phyloP scores from a whole-genome alignment of 164 flowering plant genomes.

The Vitis rupestris region DNA sequence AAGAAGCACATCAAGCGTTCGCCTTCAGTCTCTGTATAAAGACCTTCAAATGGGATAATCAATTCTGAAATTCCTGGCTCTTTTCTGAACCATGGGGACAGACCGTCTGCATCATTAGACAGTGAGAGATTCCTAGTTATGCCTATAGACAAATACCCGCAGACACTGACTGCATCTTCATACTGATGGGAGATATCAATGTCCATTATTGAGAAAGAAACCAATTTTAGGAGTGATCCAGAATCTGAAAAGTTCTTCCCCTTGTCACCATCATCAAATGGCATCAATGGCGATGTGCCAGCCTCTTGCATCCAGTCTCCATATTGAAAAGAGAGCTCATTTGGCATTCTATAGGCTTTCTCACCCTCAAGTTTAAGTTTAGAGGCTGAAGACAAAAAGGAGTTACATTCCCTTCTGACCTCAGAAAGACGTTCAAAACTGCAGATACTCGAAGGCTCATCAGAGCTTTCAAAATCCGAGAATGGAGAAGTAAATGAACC shows the following conservation, averaged over 20 bases:
- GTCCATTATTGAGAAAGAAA: constrained; percentile 9
- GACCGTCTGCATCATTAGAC: not conserved
- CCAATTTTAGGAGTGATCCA: not conserved
- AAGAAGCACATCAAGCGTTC: constrained; percentile 11
- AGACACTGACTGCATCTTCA: constrained; percentile 3
- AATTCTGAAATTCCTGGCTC: not conserved
- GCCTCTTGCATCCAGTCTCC: constrained; percentile 11
- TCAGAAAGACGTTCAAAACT: constrained; percentile 1
- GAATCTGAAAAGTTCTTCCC: not conserved
- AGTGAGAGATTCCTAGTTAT: not conserved
- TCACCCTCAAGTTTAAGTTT: not conserved
- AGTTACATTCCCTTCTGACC: constrained; percentile 3
- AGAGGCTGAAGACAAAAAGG: constrained; percentile 5
- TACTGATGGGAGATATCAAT: not conserved
- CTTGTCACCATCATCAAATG: not conserved
- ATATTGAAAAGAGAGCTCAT: constrained; percentile 2
- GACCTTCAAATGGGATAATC: constrained; percentile 5
- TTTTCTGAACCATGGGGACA: constrained; percentile 1
- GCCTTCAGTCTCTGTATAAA: constrained; percentile 12
- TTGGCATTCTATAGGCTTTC: not conserved
- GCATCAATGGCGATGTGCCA: constrained; percentile 9
- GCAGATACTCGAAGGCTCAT: too few species aligned
- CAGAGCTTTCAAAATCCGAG: too few species aligned
- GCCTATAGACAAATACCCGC: constrained; percentile 8
- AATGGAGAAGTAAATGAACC: too few species aligned